Base-by-base conservation (phyloP, 2,329 filamentous ascomycete genomes). In the Curvularia eragrostidis region DNA sequence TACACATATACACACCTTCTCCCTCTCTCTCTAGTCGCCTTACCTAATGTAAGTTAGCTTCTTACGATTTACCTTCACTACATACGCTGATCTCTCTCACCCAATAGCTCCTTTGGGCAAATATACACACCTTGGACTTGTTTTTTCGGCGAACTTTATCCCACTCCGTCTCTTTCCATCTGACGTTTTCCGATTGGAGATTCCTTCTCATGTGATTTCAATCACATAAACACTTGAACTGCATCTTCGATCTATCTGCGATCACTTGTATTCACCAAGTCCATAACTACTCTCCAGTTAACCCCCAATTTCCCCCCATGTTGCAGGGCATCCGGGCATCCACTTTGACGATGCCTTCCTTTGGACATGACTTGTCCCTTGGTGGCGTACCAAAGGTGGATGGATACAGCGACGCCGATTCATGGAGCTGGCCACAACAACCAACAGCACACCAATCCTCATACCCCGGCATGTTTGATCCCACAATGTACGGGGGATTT, bases 251-350 rank as follows among this genome's bases (percentile, higher is more conserved):
- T 21, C 12, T 23, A 46, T n/a, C 24, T 30, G 21, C 3, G 51
- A 52, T 47, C 46, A 48, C 32, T 10, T 41, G 53, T 34, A 39
- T 36, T 39, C 21, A 26, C 51, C 54, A 55, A 52, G 32, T 38
- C 47, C 36, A 32, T 41, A 42, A 23, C n/a, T 36, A 55, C 54
- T 59, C 48, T 36, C 48, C 46, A 9, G 19, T 47, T 30, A 19
- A 47, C 26, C 15, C 24, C 24, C 38, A 12, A 24, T 24, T 38
- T 63, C 69, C 72, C n/a, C 69, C 56, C 71, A 76, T 75, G 73
- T 75, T 75, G 71, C 73, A 75, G 64, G 70, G 71, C 54, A 70
- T 74, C 38, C 61, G 72, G 54, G 65, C 72, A 61, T 69, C 74
- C 62, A 70, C 67, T 53, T 54, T 75, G 63, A 72, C 69, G 64